These are phyloP conservation scores for Xylariales sp. DNA, from an alignment of 2,329 filamentous ascomycete species.

Conservation along the genomic window DNA sequence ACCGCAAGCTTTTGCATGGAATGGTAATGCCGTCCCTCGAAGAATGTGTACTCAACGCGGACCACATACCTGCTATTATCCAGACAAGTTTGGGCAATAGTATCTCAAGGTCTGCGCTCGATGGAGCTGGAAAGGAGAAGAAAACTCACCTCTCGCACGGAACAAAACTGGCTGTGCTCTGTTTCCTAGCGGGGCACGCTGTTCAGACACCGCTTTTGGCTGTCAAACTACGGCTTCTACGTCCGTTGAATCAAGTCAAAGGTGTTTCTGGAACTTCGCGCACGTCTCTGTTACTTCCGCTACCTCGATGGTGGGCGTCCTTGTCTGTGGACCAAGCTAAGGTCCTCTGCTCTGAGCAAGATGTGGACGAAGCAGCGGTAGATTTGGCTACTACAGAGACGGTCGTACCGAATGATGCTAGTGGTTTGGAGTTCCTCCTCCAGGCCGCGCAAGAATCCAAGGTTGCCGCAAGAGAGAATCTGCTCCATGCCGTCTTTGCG, in stretches of 20 bases:
- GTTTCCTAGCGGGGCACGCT: slow-evolving; percentile 70
- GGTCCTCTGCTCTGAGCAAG: slow-evolving; percentile 41
- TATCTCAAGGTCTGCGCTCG: slow-evolving; percentile 18
- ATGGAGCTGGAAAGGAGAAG: slow-evolving; percentile 39
- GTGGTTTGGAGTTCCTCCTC: slow-evolving; percentile 49
- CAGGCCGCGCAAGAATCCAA: slow-evolving; percentile 38
- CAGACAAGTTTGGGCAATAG: slow-evolving; percentile 57
- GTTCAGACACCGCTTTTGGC: slow-evolving; percentile 61
- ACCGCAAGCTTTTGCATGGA: slow-evolving; percentile 56
- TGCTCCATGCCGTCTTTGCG: slow-evolving; percentile 62
- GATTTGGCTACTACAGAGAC: slow-evolving; percentile 44
- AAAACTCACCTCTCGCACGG: slow-evolving; percentile 54
- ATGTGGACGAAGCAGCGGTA: slow-evolving; percentile 36
- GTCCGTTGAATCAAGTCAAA: slow-evolving; percentile 67
- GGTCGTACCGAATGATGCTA: slow-evolving; percentile 48
- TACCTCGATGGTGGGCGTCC: slow-evolving; percentile 64
- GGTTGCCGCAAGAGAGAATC: slow-evolving; percentile 40
- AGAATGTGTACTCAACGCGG: slow-evolving; percentile 77
- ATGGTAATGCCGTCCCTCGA: slow-evolving; percentile 73
- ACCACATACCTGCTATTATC: slow-evolving; percentile 63
- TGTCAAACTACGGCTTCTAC: slow-evolving; percentile 69
- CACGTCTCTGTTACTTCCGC: slow-evolving; percentile 70
- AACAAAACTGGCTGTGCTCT: slow-evolving; percentile 59
- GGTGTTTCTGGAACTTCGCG: slow-evolving; percentile 65
- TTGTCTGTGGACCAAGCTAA: slow-evolving; percentile 47